Percentiles rank a stretch among this genome's conserved stretches.
These are phyloP conservation scores for Trametes pubescens DNA, from an alignment of 1,284 basidiomycete genomes.

Conservation along the genomic window DNA sequence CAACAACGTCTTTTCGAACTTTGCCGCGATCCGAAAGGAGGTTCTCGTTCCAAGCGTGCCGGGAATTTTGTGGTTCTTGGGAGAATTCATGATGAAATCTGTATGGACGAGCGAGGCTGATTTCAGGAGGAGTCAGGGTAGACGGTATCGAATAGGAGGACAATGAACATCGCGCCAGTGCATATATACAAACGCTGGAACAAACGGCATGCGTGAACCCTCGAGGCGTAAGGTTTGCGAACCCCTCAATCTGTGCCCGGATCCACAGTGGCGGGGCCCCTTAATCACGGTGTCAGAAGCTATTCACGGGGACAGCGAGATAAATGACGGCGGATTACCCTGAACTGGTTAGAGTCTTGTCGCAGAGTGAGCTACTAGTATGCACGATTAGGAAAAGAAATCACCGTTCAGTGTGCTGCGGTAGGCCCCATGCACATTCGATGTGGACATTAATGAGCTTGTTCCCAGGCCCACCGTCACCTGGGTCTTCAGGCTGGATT, in stretches of 20 bases:
- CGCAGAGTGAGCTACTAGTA: too few species aligned
- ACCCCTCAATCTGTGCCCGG: neutral
- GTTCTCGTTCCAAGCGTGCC: neutral
- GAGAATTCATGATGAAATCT: neutral
- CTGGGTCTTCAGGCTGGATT: too few species aligned
- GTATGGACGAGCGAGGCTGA: neutral
- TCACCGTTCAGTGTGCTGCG: conserved; percentile 7
- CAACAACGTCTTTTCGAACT: conserved; percentile 17
- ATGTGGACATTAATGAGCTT: too few species aligned
- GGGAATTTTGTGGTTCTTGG: neutral
- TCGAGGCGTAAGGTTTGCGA: conserved; percentile 22
- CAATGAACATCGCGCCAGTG: neutral
- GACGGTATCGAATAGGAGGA: neutral
- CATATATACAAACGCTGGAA: neutral
- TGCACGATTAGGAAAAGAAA: neutral
- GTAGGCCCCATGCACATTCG: neutral
- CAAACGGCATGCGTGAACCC: neutral
- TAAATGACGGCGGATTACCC: neutral
- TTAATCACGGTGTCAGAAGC: too few species aligned
- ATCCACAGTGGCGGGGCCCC: neutral
- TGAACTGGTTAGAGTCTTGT: too few species aligned
- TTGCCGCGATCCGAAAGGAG: neutral
- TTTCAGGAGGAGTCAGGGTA: neutral
- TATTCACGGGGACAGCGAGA: neutral
- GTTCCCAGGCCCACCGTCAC: too few species aligned